phyloP scores from a whole-genome alignment of 345 rosid species.

The Anastatica hierochuntica region DNA sequence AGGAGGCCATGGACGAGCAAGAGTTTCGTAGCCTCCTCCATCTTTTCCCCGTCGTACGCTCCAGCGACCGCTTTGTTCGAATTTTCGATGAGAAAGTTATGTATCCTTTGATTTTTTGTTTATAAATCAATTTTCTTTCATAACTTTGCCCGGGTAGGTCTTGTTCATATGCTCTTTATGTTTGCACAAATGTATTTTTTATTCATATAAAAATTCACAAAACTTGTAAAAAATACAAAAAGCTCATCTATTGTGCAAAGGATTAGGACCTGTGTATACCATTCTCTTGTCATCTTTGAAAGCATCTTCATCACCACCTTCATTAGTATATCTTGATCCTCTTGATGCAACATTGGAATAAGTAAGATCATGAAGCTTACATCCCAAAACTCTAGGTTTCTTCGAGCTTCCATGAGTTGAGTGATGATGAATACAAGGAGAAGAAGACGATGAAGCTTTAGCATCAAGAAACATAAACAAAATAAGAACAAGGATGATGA shows the following conservation, averaged over 20 bases:
- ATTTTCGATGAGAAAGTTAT: too few species aligned
- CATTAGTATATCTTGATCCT: constrained; percentile 14
- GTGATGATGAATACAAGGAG: constrained; percentile 8
- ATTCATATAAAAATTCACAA: constrained; percentile 21
- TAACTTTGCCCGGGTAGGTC: too few species aligned
- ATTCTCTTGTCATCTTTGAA: constrained; percentile 26
- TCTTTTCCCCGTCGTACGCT: too few species aligned
- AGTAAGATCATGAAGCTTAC: constrained; percentile 14
- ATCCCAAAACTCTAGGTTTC: constrained; percentile 4
- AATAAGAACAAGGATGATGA: constrained; percentile 18
- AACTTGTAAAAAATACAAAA: constrained; percentile 4
- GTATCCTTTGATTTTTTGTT: too few species aligned
- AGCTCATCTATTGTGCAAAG: constrained; percentile 25
- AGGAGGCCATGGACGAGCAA: too few species aligned
- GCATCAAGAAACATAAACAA: constrained; percentile 20
- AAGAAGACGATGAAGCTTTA: constrained; percentile 19
- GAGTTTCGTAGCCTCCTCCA: too few species aligned
- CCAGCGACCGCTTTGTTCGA: too few species aligned
- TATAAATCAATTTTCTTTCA: too few species aligned
- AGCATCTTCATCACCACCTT: constrained; percentile 14
- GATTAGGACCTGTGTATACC: constrained; percentile 33
- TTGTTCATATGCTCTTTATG: too few species aligned
- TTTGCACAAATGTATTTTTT: too few species aligned
- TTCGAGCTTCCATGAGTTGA: constrained; percentile 18
- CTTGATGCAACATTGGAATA: neutral